These are phyloP conservation scores for Diaporthe australafricana DNA, from an alignment of 2,329 filamentous ascomycete genomes.

Conservation along the genomic window DNA sequence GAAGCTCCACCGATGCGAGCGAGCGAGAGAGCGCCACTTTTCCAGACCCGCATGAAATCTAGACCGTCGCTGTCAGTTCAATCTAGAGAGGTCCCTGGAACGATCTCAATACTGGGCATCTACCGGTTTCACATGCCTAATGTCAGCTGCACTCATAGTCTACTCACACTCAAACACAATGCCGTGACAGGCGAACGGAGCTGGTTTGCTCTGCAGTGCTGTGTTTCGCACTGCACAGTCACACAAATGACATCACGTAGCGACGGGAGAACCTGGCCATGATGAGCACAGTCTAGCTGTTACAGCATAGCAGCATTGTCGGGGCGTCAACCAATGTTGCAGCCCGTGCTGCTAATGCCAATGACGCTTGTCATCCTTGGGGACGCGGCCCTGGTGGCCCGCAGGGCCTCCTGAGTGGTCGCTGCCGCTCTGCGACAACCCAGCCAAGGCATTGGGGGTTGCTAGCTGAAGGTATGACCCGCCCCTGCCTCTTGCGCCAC, in stretches of 20 bases:
- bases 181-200: too few relatives aligned
- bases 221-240: background rate
- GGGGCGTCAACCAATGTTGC: constrained; percentile 2
- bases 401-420: background rate
- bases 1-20: constrained; percentile 2
- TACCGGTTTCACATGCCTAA: constrained; percentile 16
- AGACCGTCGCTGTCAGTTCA: constrained; percentile 21
- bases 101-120: background rate
- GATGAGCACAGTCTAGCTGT: background rate
- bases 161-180: background rate
- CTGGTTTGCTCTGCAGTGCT: too few relatives aligned
- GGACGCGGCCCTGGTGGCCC: constrained; percentile 8
- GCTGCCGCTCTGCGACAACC: background rate
- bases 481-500: constrained; percentile 21
- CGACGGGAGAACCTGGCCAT: background rate
- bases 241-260: constrained; percentile 1
- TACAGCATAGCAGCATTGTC: constrained; percentile 3
- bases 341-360: background rate
- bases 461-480: constrained; percentile 24
- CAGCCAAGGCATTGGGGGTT: background rate
- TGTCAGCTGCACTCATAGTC: background rate
- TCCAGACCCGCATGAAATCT: constrained; percentile 24
- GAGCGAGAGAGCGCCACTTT: constrained; percentile 15
- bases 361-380: constrained; percentile 15
- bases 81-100: constrained; percentile 23